Evolutionary conservation across 352 stramenopile genomes (phyloP).

Genomic region (Globisporangium parvum): DNA sequence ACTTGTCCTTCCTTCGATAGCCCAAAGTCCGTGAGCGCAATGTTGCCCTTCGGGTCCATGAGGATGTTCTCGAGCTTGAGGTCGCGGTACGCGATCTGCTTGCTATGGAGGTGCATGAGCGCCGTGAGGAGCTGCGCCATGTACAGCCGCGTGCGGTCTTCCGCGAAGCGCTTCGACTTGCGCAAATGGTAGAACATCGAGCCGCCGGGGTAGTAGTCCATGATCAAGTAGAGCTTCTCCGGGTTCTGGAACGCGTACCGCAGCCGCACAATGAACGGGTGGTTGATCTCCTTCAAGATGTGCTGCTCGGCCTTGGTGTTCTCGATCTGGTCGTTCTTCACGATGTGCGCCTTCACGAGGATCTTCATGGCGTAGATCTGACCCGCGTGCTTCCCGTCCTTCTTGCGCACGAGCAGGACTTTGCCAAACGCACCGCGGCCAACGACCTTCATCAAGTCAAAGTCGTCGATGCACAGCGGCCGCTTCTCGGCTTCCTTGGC

Average conservation of each 20-base stretch:
- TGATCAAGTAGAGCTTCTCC: constrained; percentile 95
- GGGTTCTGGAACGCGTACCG: constrained; percentile 86
- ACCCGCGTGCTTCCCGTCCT: constrained; percentile 77
- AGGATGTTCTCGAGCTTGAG: constrained; percentile 89
- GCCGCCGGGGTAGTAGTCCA: constrained; percentile 92
- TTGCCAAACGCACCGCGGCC: constrained; percentile 95
- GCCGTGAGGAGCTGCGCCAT: constrained; percentile 85
- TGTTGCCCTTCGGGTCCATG: constrained; percentile 86
- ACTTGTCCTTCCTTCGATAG: constrained; percentile 82
- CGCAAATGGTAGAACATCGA: constrained; percentile 88
- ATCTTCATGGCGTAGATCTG: constrained; percentile 95
- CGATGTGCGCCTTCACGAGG: constrained; percentile 90
- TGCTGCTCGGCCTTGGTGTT: constrained; percentile 89
- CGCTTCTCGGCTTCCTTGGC: constrained; percentile 61
- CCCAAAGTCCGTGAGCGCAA: constrained; percentile 84
- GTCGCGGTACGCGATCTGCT: constrained; percentile 87
- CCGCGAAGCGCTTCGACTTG: constrained; percentile 83
- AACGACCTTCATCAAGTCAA: constrained; percentile 94
- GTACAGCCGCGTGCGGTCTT: constrained; percentile 82
- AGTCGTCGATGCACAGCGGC: constrained; percentile 88
- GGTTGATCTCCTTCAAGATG: constrained; percentile 87
- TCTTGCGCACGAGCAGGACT: constrained; percentile 92
- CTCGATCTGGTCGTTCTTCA: constrained; percentile 92
- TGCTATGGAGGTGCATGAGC: constrained; percentile 86
- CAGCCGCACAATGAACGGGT: constrained; percentile 82